Base-by-base conservation (phyloP, 805 yeast genomes). In the Saturnispora gosingensis region DNA sequence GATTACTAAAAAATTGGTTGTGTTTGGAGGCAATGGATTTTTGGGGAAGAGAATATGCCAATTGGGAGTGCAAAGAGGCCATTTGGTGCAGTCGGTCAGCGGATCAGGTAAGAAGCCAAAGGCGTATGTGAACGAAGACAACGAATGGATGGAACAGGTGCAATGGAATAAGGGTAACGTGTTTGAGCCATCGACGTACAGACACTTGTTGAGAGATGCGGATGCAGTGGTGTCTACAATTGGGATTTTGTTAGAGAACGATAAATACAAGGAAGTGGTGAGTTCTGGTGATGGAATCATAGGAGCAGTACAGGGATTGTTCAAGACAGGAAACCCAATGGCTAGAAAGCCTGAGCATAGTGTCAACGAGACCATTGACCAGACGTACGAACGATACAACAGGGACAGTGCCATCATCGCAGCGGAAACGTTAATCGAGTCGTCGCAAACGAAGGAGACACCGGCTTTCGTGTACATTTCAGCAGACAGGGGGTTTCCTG, bases 11-110 rank as follows among this genome's bases (percentile, higher is more conserved):
- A 56, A 54, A 27, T 45, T 68, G 3, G 79, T 87, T 3, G 87
- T 89, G 0, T 80, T 89, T 60, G 98, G 98, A 16, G 97, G 97
- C 0, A 81, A 79, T 57, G 97, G 97, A 8, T 87, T 87, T 62
- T 65, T 90, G 16, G 84, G 96, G 11, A 73, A 71, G 52, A 70
- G 82, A 34, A 81, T 90, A 8, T 86, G 95, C 61, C 83, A 82
- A 61, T 73, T 75, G 2, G 95, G 85, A 0, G 66, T 85, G 1
- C 67, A 65, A 22, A 65, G 77, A 18, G 95, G 95, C 0, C 80
- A 73, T 64, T 64, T 75, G 10, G 95, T 89, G 4, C 73, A 82
- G 0, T 78, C 95, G 0, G 67, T 87, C n/a, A 58, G 57, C 9
- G 53, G 84, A 35, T 77, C 84, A 4, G 90, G 88, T 0, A 66